Conservation (phyloP, 768 basidiomycete genomes). For the Suillus weaverae region DNA sequence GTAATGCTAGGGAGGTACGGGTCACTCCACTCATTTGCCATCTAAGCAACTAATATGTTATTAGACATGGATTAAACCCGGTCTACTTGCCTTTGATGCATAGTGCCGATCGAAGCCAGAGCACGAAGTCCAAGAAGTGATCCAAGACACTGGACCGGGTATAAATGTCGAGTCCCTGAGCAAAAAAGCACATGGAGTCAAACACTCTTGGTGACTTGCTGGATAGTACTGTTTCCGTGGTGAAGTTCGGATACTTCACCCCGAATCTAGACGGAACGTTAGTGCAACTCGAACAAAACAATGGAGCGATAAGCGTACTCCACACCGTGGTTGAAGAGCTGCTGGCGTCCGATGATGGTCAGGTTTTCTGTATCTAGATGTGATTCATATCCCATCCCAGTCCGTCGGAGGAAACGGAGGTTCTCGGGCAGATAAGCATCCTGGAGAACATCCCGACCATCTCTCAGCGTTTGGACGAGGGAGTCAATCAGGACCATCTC, state of each 20-base stretch:
- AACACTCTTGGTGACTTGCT: conserved; percentile 27
- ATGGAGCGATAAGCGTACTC: conserved; percentile 23
- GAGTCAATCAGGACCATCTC: conserved; percentile 33
- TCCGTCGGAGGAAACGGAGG: conserved; percentile 36
- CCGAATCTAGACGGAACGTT: conserved; percentile 15
- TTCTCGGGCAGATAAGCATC: conserved; percentile 31
- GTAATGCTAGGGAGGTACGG: conserved; percentile 38
- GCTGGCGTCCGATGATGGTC: conserved; percentile 36
- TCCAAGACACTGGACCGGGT: conserved; percentile 38
- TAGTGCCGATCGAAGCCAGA: conserved; percentile 10
- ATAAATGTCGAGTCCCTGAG: conserved; percentile 37
- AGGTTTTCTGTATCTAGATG: conserved; percentile 36
- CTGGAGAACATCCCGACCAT: conserved; percentile 22
- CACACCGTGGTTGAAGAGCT: conserved; percentile 43
- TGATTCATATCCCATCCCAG: conserved; percentile 35
- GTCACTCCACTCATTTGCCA: conserved; percentile 30
- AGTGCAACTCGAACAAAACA: neutral
- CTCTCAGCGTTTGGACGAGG: conserved; percentile 34
- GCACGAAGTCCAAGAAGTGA: conserved; percentile 43
- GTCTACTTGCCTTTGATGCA: conserved; percentile 3
- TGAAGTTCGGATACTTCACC: conserved; percentile 23
- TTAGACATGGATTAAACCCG: neutral
- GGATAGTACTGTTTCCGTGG: conserved; percentile 19
- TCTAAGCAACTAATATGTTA: conserved; percentile 12
- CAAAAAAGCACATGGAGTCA: conserved; percentile 45